Base-by-base conservation (phyloP, 768 basidiomycete genomes). In the Tricholomella constricta region DNA sequence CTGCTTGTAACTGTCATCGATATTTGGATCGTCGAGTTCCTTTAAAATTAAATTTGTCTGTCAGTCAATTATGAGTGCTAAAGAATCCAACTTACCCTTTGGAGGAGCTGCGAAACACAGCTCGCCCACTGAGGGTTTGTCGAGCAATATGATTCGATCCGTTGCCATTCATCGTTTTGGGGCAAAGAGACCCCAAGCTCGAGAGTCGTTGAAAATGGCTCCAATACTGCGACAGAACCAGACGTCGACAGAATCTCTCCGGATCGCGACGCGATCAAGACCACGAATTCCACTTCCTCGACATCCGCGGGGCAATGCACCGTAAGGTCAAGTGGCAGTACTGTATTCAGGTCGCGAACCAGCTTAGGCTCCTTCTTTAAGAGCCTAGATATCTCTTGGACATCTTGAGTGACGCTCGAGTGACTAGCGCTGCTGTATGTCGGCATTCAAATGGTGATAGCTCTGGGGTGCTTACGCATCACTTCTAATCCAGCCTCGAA, bases 291-390 rank as follows among this genome's bases (percentile, higher is more conserved):
- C 3, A 55, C 37, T n/a, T 31, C 20, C 2, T 31, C 23, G 9
- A 34, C 37, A 17, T 52, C 34, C 15, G 50, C 29, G 41, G 49
- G 40, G 44, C 57, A 58, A n/a, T 48, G 36, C 12, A 58, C 48
- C n/a, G 15, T n/a, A 25, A 45, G 51, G 10, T 32, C 54, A 11
- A 8, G n/a, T 11, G 48, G 49, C 23, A 59, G 34, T 29, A 55
- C 35, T 29, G 54, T 32, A 34, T 59, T 59, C n/a, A 59, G 41
- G 37, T 54, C 50, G 2, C 49, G 51, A 23, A 55, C 10, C 23
- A 59, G 45, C 29, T 35, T 58, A 20, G 53, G 57, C 3, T 10
- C 19, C 40, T 11, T 23, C 45, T 44, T 56, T 27, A 55, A 45
- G n/a, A 12, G 15, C 2, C 25, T 29, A 15, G 54, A 29, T 32